Conservation (phyloP, 2,329 filamentous ascomycete genomes). For the Phialophora verrucosa region DNA sequence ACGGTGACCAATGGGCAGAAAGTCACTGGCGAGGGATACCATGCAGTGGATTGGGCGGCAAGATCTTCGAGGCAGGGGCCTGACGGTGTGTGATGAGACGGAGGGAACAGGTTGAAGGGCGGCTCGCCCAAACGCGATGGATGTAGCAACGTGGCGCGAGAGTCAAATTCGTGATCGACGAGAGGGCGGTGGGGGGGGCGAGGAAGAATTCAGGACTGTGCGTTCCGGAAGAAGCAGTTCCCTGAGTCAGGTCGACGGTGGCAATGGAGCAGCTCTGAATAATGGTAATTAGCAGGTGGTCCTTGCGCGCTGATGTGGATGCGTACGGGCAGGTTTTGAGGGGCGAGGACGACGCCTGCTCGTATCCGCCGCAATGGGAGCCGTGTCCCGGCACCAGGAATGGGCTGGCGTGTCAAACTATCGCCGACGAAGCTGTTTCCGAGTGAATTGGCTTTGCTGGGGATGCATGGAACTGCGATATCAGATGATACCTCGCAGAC, state of each 20-base stretch:
- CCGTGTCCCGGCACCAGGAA: not conserved
- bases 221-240: not conserved
- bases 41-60: constrained; percentile 10
- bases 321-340: not conserved
- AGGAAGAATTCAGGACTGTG: not conserved
- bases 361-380: not conserved
- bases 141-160: constrained; percentile 4
- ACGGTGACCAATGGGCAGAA: constrained; percentile 3
- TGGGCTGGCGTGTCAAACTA: not conserved
- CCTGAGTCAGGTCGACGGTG: not conserved
- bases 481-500: not conserved
- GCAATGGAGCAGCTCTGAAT: not conserved
- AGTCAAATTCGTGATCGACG: not conserved
- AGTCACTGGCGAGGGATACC: not conserved
- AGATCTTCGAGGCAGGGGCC: not conserved
- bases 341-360: not conserved
- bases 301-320: not conserved
- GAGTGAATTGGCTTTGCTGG: not conserved
- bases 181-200: not conserved
- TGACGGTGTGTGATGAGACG: not conserved
- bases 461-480: not conserved
- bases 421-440: not conserved
- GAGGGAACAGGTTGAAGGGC: not conserved
- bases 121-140: not conserved
- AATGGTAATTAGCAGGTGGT: not conserved